phyloP scores from a whole-genome alignment of 2,329 filamentous ascomycete genomes.

The Neonectria sp. region DNA sequence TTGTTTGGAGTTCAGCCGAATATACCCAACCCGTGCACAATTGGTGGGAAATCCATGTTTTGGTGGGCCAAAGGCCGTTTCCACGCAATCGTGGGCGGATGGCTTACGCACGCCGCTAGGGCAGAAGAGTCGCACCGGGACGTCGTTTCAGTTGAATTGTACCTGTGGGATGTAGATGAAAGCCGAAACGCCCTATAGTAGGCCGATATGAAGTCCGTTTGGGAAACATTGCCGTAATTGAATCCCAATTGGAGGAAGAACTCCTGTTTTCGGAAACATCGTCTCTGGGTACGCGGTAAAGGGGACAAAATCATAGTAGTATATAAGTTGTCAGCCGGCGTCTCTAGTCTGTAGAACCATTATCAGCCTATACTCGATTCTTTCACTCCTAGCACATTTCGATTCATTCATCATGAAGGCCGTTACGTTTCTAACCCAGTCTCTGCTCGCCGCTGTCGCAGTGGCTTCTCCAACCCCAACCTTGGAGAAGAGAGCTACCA shows the following conservation, averaged over 20 bases:
- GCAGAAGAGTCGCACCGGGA: neutral
- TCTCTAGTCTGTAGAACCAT: neutral
- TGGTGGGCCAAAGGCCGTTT: neutral
- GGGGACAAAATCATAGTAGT: neutral
- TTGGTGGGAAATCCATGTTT: slow-evolving; percentile 29
- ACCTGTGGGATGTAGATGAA: neutral
- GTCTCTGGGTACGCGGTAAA: neutral
- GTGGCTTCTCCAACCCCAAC: slow-evolving; percentile 47
- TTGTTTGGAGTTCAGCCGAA: slow-evolving; percentile 12
- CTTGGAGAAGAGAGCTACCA: slow-evolving; percentile 53
- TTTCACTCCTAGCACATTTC: neutral
- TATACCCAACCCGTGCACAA: neutral
- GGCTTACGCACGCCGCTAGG: neutral
- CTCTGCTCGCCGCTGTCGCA: slow-evolving; percentile 49
- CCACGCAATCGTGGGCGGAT: neutral
- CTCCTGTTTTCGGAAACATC: neutral
- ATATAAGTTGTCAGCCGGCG: slow-evolving; percentile 5
- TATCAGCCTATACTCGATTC: neutral
- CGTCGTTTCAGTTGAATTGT: slow-evolving; percentile 19
- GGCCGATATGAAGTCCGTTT: neutral
- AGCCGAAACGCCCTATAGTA: slow-evolving; percentile 2
- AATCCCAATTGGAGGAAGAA: slow-evolving; percentile 30
- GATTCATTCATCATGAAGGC: slow-evolving; percentile 41
- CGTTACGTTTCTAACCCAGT: slow-evolving; percentile 39
- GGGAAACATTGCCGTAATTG: slow-evolving; percentile 26